A percentile compares a stretch with the other conserved stretches of the same genome.
These are phyloP conservation scores for Caloboletus firmus DNA, from an alignment of 1,284 basidiomycete species.

Conservation along the genomic window DNA sequence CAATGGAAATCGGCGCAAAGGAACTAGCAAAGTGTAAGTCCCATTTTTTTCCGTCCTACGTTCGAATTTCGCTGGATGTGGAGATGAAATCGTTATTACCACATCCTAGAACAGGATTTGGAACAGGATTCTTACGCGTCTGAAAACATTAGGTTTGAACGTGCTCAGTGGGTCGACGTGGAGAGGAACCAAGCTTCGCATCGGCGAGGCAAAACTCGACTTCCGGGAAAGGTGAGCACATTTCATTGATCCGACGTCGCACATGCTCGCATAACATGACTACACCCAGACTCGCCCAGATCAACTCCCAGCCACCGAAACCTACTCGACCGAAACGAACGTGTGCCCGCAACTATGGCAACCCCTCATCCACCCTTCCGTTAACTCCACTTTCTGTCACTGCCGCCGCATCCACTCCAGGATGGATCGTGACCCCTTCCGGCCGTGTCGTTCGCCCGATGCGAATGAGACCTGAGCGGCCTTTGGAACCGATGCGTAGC, in stretches of 20 bases:
- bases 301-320: conserved; percentile 18
- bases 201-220: conserved; percentile 77
- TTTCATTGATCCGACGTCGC: background rate
- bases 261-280: background rate
- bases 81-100: background rate
- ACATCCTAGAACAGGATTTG: background rate
- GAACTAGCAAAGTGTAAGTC: conserved; percentile 66
- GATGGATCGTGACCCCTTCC: conserved; percentile 67
- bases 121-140: conserved; percentile 1
- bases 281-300: conserved; percentile 31
- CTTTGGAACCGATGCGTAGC: conserved; percentile 45
- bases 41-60: background rate
- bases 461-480: conserved; percentile 64
- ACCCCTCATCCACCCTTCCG: conserved; percentile 59
- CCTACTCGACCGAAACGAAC: conserved; percentile 35
- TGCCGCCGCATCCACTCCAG: conserved; percentile 50
- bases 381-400: conserved; percentile 60
- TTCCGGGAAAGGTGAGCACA: conserved; percentile 55
- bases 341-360: conserved; percentile 30
- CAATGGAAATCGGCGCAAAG: conserved; percentile 60
- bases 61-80: background rate
- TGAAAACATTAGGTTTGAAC: conserved; percentile 57
- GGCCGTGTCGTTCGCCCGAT: conserved; percentile 65
- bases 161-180: conserved; percentile 74
- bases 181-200: conserved; percentile 79